Percentiles rank a stretch among this genome's conserved stretches.
Evolutionary conservation across 2,329 filamentous ascomycete genomes (phyloP).

Genomic region (Penicillium vulpinum): DNA sequence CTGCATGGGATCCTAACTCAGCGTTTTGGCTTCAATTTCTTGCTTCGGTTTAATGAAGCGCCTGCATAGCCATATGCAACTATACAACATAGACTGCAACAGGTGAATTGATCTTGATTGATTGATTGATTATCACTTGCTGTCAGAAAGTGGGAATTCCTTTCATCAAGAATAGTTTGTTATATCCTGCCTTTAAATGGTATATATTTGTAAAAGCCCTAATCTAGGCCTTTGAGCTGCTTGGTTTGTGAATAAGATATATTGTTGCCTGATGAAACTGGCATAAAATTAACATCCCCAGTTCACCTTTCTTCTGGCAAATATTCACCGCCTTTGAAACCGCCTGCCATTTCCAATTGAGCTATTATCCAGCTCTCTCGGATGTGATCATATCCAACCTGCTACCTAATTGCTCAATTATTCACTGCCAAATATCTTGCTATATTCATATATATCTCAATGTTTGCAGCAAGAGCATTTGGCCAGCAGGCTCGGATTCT

Average conservation of each 20-base stretch:
- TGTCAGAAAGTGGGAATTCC: not conserved
- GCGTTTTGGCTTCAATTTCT: no score
- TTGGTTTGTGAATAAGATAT: not conserved
- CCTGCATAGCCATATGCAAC: no score
- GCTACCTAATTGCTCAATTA: not conserved
- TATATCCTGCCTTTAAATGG: not conserved
- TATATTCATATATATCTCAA: constrained; percentile 10
- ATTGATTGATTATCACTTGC: no score
- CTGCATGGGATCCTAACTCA: no score
- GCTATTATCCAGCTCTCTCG: not conserved
- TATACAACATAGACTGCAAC: no score
- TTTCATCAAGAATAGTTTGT: not conserved
- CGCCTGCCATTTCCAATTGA: constrained; percentile 18
- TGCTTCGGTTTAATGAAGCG: no score
- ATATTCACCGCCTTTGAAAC: constrained; percentile 13
- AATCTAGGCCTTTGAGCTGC: not conserved
- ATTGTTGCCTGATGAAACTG: not conserved
- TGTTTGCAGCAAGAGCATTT: constrained; percentile 27
- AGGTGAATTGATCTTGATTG: no score
- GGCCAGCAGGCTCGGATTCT: constrained; percentile 20
- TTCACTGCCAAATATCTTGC: not conserved
- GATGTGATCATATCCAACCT: not conserved
- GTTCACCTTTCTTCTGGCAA: constrained; percentile 1
- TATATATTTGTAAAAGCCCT: not conserved
- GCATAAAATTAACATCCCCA: not conserved